These are phyloP conservation scores for Phycomyces nitens DNA, from an alignment of 192 early-diverging fungal genomes.

Conservation along the genomic window DNA sequence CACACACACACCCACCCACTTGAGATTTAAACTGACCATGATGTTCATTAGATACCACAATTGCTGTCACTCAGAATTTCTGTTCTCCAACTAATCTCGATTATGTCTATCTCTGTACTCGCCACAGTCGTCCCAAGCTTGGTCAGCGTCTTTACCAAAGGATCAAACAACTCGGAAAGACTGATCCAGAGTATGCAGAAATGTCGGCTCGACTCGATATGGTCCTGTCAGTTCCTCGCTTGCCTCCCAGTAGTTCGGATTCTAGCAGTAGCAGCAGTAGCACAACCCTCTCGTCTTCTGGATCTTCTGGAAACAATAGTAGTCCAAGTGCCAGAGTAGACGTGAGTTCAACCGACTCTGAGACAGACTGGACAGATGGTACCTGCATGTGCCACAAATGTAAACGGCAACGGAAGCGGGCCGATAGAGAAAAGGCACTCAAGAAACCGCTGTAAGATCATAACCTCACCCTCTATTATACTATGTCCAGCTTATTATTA, in stretches of 20 bases:
- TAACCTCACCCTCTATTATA: too few relatives aligned
- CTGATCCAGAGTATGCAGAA: conserved; percentile 32
- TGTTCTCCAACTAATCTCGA: conserved; percentile 67
- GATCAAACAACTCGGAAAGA: conserved; percentile 35
- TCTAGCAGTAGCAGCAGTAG: conserved; percentile 33
- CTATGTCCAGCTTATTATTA: too few relatives aligned
- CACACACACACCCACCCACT: not conserved
- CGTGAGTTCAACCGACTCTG: conserved; percentile 43
- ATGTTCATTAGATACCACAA: conserved; percentile 58
- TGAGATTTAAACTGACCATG: too few relatives aligned
- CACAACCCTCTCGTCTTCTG: conserved; percentile 14
- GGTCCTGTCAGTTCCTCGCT: conserved; percentile 40
- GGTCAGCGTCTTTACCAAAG: conserved; percentile 43
- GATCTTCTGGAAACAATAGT: not conserved
- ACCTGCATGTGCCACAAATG: conserved; percentile 57
- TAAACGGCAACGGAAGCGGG: conserved; percentile 49
- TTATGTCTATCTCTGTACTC: conserved; percentile 61
- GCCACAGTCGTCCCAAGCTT: conserved; percentile 52
- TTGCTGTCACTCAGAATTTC: conserved; percentile 82
- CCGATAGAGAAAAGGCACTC: conserved; percentile 3
- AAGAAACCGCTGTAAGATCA: too few relatives aligned
- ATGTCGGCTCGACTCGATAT: conserved; percentile 39
- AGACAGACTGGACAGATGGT: conserved; percentile 45
- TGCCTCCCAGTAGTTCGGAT: conserved; percentile 31
- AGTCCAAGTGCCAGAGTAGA: conserved; percentile 3